Percentiles rank a stretch among this genome's conserved stretches.
phyloP scores from a whole-genome alignment of 768 basidiomycete genomes.

The Lentinula guzmanii region DNA sequence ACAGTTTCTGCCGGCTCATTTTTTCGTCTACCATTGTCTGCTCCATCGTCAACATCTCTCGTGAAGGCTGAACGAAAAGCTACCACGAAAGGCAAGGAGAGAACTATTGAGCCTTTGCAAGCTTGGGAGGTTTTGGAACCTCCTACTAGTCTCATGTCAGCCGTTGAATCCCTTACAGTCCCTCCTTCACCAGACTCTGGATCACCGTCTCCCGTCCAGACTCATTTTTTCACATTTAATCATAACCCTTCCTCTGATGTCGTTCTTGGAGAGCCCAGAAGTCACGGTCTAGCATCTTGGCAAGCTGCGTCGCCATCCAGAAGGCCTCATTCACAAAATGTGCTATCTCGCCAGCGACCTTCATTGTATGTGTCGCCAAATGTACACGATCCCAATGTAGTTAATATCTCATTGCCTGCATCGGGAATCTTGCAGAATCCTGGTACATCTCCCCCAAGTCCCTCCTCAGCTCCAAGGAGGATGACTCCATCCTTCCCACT shows the following conservation, averaged over 20 bases:
- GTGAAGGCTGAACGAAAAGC: conserved; percentile 14
- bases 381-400: background rate
- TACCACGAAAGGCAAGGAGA: conserved; percentile 36
- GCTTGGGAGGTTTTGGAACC: conserved; percentile 40
- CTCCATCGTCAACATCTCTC: conserved; percentile 18
- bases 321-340: background rate
- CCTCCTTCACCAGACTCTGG: conserved; percentile 7
- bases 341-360: background rate
- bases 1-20: conserved; percentile 28
- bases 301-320: background rate
- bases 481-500: background rate
- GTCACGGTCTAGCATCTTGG: conserved; percentile 11
- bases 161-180: conserved; percentile 16
- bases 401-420: background rate
- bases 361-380: background rate
- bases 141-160: conserved; percentile 21
- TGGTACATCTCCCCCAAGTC: background rate
- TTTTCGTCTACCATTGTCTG: conserved; percentile 21
- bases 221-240: background rate
- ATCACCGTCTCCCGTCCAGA: conserved; percentile 7
- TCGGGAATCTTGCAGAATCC: background rate
- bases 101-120: conserved; percentile 27
- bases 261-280: conserved; percentile 15
- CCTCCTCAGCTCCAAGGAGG: background rate
- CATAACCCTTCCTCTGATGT: conserved; percentile 11